Base-by-base conservation (phyloP, 352 stramenopile genomes). In the Pythium utonaiense region DNA sequence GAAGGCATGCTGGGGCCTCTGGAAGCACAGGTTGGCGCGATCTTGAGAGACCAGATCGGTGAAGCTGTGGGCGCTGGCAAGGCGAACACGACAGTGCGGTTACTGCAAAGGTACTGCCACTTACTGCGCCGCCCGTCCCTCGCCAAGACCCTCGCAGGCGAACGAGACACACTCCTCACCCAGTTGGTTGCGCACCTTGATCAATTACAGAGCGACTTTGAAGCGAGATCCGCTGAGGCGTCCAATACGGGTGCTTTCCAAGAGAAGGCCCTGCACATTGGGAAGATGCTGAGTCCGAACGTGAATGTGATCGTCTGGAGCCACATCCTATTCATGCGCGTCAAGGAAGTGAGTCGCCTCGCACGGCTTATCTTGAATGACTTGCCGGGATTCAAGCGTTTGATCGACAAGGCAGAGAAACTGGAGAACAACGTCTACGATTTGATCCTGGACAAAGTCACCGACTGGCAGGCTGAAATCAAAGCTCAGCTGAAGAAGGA, bases 141-240 rank as follows among this genome's bases (percentile, higher is more conserved):
- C 10, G 66, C 75, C n/a, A 77, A 81, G 47, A 70, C 81, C 0
- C 79, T 98, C 30, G 69, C 76, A 5, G 70, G 77, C 8, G 92
- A 98, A 47, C 77, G 94, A 0, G 93, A 98, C 36, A 83, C 88
- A 6, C 67, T 98, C 17, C 69, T 98, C 6, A 83, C 83, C 2
- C 85, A 96, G 55, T 67, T 98, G 10, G 36, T 89, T 0, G 83
- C 92, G 3, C 74, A 93, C 31, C 55, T 98, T 21, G 87, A 97
- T 27, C 80, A 97, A 34, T 72, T 97, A 8, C 89, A 96, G 36
- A 88, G 75, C 36, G 84, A 95, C 60, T 96, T 95, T 67, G 88
- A 96, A 31, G 67, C 75, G 0, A 70, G 86, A 16, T 74, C 58
- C 1, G 53, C 58, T 2, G 17, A 16, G 0, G 30, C 60, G 17